Conservation (phyloP, 1,139 yeast species). For the Hyphopichia khmerensis region DNA sequence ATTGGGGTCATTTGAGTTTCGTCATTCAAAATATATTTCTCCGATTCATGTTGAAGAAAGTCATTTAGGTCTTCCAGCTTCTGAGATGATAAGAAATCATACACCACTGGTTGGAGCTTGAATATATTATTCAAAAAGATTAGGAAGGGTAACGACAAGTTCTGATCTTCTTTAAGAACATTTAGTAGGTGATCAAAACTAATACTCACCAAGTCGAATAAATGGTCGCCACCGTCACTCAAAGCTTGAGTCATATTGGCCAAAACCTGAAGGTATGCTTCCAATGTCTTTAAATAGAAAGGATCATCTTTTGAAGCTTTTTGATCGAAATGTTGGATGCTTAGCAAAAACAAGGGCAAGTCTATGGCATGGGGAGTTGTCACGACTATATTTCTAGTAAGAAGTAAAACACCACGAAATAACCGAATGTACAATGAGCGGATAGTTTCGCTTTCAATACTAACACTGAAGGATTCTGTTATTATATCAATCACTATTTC, state of each 20-base stretch:
- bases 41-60: neutral
- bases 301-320: constrained; percentile 5
- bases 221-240: neutral
- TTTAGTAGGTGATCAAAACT: neutral
- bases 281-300: constrained; percentile 13
- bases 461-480: constrained; percentile 1
- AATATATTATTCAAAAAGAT: constrained; percentile 6
- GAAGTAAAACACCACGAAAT: constrained; percentile 19
- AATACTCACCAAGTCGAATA: neutral
- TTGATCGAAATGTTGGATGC: constrained; percentile 9
- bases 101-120: constrained; percentile 4
- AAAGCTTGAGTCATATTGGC: constrained; percentile 18
- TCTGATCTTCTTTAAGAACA: neutral
- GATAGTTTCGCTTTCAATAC: neutral
- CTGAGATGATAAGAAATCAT: constrained; percentile 9
- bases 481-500: constrained; percentile 1
- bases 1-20: constrained; percentile 1
- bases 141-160: constrained; percentile 8
- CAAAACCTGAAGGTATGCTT: constrained; percentile 19
- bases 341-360: constrained; percentile 8
- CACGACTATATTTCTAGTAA: constrained; percentile 17
- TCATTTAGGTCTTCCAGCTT: neutral
- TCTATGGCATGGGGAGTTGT: constrained; percentile 6
- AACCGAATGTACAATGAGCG: constrained; percentile 12
- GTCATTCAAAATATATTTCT: neutral